Evolutionary conservation across 768 basidiomycete genomes (phyloP).

Genomic region (Russula virescens): DNA sequence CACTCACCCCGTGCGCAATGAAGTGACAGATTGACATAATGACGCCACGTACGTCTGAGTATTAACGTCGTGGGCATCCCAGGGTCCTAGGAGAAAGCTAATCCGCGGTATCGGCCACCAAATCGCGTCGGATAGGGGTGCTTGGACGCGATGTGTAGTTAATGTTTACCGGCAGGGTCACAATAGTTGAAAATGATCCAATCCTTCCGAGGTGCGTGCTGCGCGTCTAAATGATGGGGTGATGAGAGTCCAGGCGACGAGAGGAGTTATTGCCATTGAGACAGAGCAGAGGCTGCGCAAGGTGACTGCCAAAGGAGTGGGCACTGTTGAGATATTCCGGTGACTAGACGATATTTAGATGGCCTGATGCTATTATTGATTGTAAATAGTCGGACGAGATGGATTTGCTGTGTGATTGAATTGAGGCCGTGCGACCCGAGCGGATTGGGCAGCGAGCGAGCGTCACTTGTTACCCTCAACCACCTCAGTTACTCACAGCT

Average conservation of each 20-base stretch:
- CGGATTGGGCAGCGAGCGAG: no score
- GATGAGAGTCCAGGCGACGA: not conserved
- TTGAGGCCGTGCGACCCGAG: no score
- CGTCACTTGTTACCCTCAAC: slow-evolving; percentile 9
- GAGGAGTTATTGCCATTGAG: no score
- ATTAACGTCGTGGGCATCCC: not conserved
- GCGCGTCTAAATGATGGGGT: not conserved
- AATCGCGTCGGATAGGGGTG: not conserved
- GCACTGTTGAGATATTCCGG: not conserved
- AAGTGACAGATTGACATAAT: not conserved
- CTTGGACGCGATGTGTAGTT: not conserved
- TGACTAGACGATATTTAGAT: not conserved
- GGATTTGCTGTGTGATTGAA: not conserved
- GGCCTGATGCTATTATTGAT: no score
- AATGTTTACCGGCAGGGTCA: not conserved
- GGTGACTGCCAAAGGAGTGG: not conserved
- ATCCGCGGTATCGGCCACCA: not conserved
- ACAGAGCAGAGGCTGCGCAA: not conserved
- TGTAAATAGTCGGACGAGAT: not conserved
- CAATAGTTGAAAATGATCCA: not conserved
- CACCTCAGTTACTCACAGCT: slow-evolving; percentile 6
- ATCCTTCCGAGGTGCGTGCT: not conserved
- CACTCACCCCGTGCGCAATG: not conserved
- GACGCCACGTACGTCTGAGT: not conserved
- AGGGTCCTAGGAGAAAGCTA: not conserved